Conservation (phyloP, 2,329 filamentous ascomycete genomes). For the Neoscytalidium dimidiatum region DNA sequence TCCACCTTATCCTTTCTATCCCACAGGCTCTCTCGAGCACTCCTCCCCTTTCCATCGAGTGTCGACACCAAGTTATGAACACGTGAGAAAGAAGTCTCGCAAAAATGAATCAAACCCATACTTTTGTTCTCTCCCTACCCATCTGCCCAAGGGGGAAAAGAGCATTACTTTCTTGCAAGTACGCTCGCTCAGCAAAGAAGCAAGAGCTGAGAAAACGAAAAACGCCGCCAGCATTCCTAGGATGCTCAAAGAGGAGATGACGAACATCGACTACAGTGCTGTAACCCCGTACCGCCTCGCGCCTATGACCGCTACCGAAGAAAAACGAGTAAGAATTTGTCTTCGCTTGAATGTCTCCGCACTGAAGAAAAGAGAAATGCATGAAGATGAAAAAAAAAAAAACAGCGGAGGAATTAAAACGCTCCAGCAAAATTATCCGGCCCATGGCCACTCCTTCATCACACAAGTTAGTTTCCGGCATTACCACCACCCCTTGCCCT, state of each 20-base stretch:
- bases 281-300: neutral
- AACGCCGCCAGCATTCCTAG: neutral
- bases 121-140: neutral
- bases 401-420: neutral
- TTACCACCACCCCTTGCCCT: neutral
- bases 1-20: no score
- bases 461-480: neutral
- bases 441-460: constrained; percentile 2
- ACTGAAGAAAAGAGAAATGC: neutral
- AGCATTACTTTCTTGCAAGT: neutral
- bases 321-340: neutral
- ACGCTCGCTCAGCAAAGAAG: neutral
- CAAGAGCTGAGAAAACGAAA: no score
- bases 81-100: no score
- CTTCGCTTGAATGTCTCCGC: neutral
- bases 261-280: neutral
- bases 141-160: neutral
- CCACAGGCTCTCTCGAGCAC: no score
- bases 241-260: neutral
- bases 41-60: no score
- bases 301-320: neutral
- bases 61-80: no score
- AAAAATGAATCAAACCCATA: neutral
- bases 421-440: neutral
- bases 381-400: neutral